Evolutionary conservation across 768 basidiomycete species (phyloP).

Genomic region (Russula abietina): DNA sequence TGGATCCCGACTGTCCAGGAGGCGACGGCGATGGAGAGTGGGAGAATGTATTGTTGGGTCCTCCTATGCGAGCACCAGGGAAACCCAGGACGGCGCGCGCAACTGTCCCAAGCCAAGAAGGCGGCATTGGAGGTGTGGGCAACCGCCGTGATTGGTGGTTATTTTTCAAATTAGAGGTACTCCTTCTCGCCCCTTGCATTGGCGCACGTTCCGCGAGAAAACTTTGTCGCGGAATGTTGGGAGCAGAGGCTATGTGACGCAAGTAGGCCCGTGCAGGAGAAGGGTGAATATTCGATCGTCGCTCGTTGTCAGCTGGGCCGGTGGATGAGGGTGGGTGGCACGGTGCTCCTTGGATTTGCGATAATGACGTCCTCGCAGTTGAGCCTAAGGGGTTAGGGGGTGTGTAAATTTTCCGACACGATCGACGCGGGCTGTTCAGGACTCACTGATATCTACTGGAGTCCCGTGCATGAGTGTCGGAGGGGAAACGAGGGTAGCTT

Average conservation of each 20-base stretch:
- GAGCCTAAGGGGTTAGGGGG: background rate
- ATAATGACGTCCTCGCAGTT: constrained; percentile 1
- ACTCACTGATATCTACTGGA: constrained; percentile 1
- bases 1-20: background rate
- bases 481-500: background rate
- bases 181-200: constrained; percentile 5
- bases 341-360: constrained; percentile 12
- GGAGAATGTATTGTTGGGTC: constrained; percentile 27
- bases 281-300: constrained; percentile 27
- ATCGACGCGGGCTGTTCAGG: background rate
- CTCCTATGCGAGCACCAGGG: constrained; percentile 41
- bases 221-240: constrained; percentile 35
- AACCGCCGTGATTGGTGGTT: constrained; percentile 32
- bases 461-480: background rate
- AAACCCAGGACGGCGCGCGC: constrained; percentile 53
- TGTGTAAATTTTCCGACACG: background rate
- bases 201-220: constrained; percentile 5
- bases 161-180: constrained; percentile 33
- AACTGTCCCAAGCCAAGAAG: constrained; percentile 68
- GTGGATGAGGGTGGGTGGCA: constrained; percentile 2
- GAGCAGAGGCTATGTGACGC: constrained; percentile 66
- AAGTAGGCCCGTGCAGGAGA: constrained; percentile 60
- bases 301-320: constrained; percentile 24
- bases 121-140: constrained; percentile 50
- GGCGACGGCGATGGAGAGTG: constrained; percentile 7